A percentile compares a stretch with the other conserved stretches of the same genome.
Conservation (phyloP, 1,284 basidiomycete genomes). For the Rugiboletus extremiorientalis region DNA sequence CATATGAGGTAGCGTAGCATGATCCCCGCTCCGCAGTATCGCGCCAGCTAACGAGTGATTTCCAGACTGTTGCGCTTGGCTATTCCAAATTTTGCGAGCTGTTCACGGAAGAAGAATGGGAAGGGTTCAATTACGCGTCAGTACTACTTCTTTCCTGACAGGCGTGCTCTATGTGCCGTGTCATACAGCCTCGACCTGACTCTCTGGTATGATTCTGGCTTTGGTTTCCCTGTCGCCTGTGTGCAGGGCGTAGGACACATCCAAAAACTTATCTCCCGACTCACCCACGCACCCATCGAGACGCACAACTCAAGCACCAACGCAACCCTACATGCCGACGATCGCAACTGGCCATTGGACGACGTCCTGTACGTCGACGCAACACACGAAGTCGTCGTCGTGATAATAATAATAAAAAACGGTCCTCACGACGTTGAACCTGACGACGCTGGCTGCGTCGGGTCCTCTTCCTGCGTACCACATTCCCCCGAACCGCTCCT, state of each 20-base stretch:
- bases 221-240: constrained; percentile 73
- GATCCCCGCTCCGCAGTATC: background rate
- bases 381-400: constrained; percentile 81
- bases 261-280: constrained; percentile 77
- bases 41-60: background rate
- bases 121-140: constrained; percentile 82
- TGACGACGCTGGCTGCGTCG: constrained; percentile 50
- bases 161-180: background rate
- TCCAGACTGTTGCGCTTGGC: constrained; percentile 84
- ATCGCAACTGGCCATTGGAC: constrained; percentile 76
- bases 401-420: too few relatives aligned
- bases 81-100: constrained; percentile 89
- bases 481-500: constrained; percentile 48
- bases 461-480: constrained; percentile 55
- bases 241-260: constrained; percentile 86
- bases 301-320: constrained; percentile 78
- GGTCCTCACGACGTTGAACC: constrained; percentile 58
- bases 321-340: constrained; percentile 69
- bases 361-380: constrained; percentile 85
- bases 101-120: constrained; percentile 89
- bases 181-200: constrained; percentile 13
- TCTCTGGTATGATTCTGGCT: constrained; percentile 73
- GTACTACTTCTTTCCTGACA: constrained; percentile 23
- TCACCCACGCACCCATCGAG: constrained; percentile 72
- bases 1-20: constrained; percentile 67